Percentiles rank a stretch among this genome's conserved stretches.
Evolutionary conservation across 2,329 filamentous ascomycete genomes (phyloP).

Genomic region (Apiospora arundinis): DNA sequence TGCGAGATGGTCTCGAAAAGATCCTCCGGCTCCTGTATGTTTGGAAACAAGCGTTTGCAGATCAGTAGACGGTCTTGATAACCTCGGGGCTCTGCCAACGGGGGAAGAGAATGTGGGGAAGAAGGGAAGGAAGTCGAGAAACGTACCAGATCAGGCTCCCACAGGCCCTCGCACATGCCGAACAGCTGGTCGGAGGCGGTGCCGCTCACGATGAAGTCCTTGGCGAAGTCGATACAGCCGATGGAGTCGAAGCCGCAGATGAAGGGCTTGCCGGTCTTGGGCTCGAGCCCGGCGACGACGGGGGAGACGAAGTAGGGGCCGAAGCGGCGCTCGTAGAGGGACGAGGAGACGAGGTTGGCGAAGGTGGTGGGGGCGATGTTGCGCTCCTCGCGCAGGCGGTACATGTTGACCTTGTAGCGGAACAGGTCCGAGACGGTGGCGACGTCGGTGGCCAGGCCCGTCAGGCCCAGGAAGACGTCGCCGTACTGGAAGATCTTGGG

Average conservation of each 20-base stretch:
- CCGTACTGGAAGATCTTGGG: slow-evolving; percentile 99
- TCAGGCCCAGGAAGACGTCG: slow-evolving; percentile 93
- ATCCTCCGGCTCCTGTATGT: slow-evolving; percentile 78
- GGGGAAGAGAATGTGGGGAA: no score
- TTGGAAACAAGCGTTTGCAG: neutral
- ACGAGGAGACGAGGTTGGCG: slow-evolving; percentile 91
- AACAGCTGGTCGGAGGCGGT: slow-evolving; percentile 98
- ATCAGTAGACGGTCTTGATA: neutral
- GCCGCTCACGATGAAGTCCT: slow-evolving; percentile 98
- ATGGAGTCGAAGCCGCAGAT: slow-evolving; percentile 99
- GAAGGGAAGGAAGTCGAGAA: neutral
- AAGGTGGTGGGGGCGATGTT: slow-evolving; percentile 94
- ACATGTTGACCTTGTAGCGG: slow-evolving; percentile 99
- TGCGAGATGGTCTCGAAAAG: slow-evolving; percentile 99
- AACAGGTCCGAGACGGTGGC: slow-evolving; percentile 94
- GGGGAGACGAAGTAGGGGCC: slow-evolving; percentile 96
- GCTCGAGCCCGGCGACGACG: slow-evolving; percentile 93
- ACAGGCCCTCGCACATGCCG: slow-evolving; percentile 96
- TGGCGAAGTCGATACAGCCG: slow-evolving; percentile 98
- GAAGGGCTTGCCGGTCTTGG: slow-evolving; percentile 92
- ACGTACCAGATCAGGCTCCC: slow-evolving; percentile 94
- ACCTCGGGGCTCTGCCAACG: no score
- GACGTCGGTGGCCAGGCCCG: slow-evolving; percentile 95
- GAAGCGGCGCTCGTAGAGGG: slow-evolving; percentile 93
- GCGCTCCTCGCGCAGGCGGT: slow-evolving; percentile 96